Evolutionary conservation across 768 basidiomycete genomes (phyloP), one percentile per base, ranked within the genome.

Genomic region (Amanita pseudoporphyria): DNA sequence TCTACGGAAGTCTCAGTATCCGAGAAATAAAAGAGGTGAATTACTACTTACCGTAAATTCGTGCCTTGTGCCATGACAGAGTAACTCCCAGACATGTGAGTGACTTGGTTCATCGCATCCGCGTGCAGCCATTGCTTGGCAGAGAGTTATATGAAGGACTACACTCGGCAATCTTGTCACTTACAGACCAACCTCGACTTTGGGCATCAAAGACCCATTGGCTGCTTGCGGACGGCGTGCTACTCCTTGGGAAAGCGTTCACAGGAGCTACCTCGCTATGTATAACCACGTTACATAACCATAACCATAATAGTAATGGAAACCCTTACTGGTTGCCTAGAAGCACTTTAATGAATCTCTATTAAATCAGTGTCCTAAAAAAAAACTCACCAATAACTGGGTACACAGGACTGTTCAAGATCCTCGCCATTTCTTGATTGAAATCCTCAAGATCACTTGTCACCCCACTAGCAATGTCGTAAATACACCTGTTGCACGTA

Each of bases 121-220:
- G 56, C 26, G 21, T 71, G 69, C 33, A 81, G 76, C 71, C 74
- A 79, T 53, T 66, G 59, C 74, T 76, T 38, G 52, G 44, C 35
- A 21, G 3, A n/a, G 31, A 21, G 14, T 41, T 31, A 45, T 31
- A 14, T 6, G 35, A 14, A n/a, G 42, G 13, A 13, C 24, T 45
- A 24, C 19, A 4, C 16, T 7, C 9, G 16, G 21, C 10, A 45
- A 16, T 12, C 40, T 24, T 6, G 41, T 30, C 13, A 59, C 70
- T 22, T 44, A 78, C 77, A 49, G 56, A 56, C 78, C 78, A 80
- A 9, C 73, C 72, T 22, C 60, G 53, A 43, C 70, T 68, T 55
- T 76, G 70, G 3, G 71, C 67, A 55, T 80, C 74, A 53, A 77
- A 82, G 0, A 81, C 73, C 73, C 76, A 84, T 55, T 81, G 77